phyloP scores from a whole-genome alignment of 768 basidiomycete species.

The Dacryopinax primogenitus region DNA sequence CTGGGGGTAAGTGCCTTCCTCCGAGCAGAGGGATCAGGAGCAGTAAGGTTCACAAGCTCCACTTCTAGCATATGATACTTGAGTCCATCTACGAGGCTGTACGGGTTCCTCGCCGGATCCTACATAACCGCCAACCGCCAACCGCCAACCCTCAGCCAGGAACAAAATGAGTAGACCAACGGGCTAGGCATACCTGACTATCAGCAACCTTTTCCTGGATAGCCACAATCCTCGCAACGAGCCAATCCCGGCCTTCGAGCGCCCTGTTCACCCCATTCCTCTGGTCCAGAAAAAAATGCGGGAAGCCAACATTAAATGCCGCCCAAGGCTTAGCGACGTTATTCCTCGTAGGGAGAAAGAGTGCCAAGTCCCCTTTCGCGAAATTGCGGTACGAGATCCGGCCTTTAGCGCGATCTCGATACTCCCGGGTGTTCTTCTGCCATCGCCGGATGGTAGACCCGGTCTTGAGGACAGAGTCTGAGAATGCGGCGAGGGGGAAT shows the following conservation, averaged over 20 bases:
- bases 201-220: conserved; percentile 78
- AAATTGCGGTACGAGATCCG: conserved; percentile 97
- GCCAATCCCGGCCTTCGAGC: conserved; percentile 84
- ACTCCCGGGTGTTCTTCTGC: conserved; percentile 95
- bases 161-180: background rate
- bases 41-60: conserved; percentile 29
- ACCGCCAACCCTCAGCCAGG: background rate
- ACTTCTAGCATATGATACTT: conserved; percentile 92
- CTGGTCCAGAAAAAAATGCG: conserved; percentile 91
- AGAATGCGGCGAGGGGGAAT: conserved; percentile 74
- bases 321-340: conserved; percentile 93
- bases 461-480: conserved; percentile 68
- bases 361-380: conserved; percentile 82
- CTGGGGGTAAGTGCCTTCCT: background rate
- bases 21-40: background rate
- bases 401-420: conserved; percentile 86
- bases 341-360: conserved; percentile 92
- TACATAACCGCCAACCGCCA: conserved; percentile 21
- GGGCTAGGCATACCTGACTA: conserved; percentile 42
- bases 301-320: conserved; percentile 92
- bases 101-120: conserved; percentile 81
- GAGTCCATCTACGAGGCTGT: conserved; percentile 71
- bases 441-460: conserved; percentile 86
- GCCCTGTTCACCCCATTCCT: conserved; percentile 78
- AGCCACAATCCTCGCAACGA: conserved; percentile 81